Conservation (phyloP, 257 asterid species). For the Gardenia jasminoides region DNA sequence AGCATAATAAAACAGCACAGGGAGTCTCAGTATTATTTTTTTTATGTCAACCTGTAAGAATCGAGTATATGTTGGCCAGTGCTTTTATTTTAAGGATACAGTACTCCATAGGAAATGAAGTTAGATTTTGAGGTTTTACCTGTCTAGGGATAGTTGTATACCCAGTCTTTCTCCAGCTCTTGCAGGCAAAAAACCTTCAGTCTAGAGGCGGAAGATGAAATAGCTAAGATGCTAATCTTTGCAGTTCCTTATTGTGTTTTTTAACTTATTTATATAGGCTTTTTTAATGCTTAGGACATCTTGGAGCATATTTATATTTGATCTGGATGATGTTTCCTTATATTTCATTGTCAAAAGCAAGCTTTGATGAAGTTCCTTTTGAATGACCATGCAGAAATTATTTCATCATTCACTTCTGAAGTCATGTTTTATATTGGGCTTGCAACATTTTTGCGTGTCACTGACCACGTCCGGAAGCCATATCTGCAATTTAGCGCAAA, state of each 20-base stretch:
- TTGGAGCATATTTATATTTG: not conserved
- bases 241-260: not conserved
- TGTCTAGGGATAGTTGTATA: not conserved
- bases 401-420: conserved; percentile 56
- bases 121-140: not conserved
- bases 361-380: conserved; percentile 6
- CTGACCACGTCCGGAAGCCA: conserved; percentile 76
- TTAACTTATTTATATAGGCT: not conserved
- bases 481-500: conserved; percentile 80
- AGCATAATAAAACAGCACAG: not conserved
- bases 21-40: not conserved
- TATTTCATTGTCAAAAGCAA: not conserved
- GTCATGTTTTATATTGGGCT: conserved; percentile 70
- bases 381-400: conserved; percentile 60
- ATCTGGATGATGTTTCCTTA: not conserved
- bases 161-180: not conserved
- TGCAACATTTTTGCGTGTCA: conserved; percentile 54
- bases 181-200: not conserved
- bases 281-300: not conserved
- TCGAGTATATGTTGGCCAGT: not conserved
- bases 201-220: not conserved
- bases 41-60: not conserved
- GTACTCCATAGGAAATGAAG: too few species aligned
- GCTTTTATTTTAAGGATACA: not conserved
- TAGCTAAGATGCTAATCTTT: not conserved